Base-by-base conservation (phyloP, 2,329 filamentous ascomycete genomes). In the Fusarium graminum region DNA sequence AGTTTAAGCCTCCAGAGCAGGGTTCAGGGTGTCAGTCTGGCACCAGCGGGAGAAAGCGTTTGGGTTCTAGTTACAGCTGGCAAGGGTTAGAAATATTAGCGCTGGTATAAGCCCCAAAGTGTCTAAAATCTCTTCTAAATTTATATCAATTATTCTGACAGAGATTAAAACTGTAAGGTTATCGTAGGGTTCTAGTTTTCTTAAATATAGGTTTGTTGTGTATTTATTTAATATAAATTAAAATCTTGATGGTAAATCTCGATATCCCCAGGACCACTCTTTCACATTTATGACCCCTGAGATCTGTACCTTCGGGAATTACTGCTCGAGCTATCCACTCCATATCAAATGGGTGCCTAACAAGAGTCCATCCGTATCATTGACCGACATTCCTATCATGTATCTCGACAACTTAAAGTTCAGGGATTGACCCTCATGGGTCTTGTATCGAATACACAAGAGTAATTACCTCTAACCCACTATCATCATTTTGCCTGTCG, bases 351-450 rank as follows among this genome's bases (percentile, higher is more conserved):
- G 51, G 29, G 29, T 17, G 40, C 45, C 53, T 63, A 16, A 39
- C 46, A 34, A 39, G 64, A 43, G 42, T 39, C 41, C 26, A 4
- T 6, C 22, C 22, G 22, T 22, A 38, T 39, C n/a, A 14, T 34
- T 67, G 64, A 67, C 64, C 63, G 63, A 66, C 58, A 53, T 51
- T 66, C 63, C 26, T 29, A 34, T 43, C 22, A 19, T 16, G 36
- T 32, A 38, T 36, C 34, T 36, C n/a, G 17, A 59, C 19, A 42
- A 49, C 22, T 53, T 17, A 39, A 26, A 51, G 59, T 45, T 64
- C 63, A 65, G 49, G 63, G 63, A 59, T 42, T 50, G 19, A 38
- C 32, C 38, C 22, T 54, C 46, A 32, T 40, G 43, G 34, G 39
- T 40, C 38, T 30, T 22, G 59, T 63, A 36, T 58, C 34, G 41